Conservation (phyloP, 2,329 filamentous ascomycete species). For the Cryphonectria radicalis region DNA sequence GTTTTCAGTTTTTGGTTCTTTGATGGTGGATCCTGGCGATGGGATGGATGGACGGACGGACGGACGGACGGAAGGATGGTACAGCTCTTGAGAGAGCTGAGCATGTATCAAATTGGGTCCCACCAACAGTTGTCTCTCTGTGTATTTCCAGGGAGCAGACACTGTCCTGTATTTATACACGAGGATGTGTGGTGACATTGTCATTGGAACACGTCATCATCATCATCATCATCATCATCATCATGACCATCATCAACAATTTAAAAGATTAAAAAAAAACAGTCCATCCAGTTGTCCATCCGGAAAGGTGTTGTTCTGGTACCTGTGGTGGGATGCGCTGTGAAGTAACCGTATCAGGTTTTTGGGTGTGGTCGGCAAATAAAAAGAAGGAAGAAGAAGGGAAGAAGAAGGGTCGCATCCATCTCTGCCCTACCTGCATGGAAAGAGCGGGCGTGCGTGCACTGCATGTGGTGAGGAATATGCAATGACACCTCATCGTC, state of each 20-base stretch:
- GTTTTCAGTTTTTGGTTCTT: neutral
- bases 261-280: neutral
- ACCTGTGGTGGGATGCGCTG: neutral
- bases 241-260: too few species aligned
- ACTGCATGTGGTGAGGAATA: neutral
- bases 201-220: neutral
- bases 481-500: slow-evolving; percentile 10
- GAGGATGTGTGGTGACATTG: neutral
- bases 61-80: neutral
- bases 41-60: neutral
- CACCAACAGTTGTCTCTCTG: neutral
- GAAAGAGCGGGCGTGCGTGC: neutral
- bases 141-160: neutral
- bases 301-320: neutral
- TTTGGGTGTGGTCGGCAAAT: too few species aligned
- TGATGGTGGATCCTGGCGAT: neutral
- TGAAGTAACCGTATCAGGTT: too few species aligned
- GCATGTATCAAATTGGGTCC: neutral
- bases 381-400: too few species aligned
- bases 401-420: neutral
- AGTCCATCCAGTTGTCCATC: neutral
- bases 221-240: neutral
- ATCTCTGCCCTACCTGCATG: neutral
- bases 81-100: neutral
- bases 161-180: neutral